A percentile compares a stretch with the other conserved stretches of the same genome.
phyloP scores from a whole-genome alignment of 164 flowering plant species.

The Tetrastigma voinierianum region DNA sequence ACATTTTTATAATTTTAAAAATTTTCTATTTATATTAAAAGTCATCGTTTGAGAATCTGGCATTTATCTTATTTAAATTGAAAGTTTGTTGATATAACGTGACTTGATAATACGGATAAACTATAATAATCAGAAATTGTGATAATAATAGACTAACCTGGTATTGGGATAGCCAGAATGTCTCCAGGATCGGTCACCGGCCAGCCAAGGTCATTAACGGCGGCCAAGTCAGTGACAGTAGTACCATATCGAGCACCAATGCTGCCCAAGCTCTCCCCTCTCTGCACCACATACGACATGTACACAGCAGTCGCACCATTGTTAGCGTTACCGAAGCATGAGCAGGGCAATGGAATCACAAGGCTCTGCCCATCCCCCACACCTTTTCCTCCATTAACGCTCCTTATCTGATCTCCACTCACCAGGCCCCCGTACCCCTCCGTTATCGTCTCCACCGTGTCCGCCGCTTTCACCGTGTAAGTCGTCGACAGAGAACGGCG shows the following conservation, averaged over 20 bases:
- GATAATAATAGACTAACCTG: slow-evolving; percentile 18
- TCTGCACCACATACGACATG: slow-evolving; percentile 27
- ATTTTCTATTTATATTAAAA: too few species aligned
- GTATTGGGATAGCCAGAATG: slow-evolving; percentile 26
- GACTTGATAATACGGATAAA: too few species aligned
- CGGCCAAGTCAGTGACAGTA: slow-evolving; percentile 19
- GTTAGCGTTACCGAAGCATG: slow-evolving; percentile 22
- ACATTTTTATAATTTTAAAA: too few species aligned
- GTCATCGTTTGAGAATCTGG: too few species aligned
- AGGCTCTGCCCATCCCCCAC: slow-evolving; percentile 12
- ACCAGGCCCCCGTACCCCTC: slow-evolving; percentile 30
- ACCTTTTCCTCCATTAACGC: slow-evolving; percentile 7
- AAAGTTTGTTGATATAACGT: too few species aligned
- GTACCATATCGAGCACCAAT: slow-evolving; percentile 14
- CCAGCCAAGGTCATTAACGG: slow-evolving; percentile 17
- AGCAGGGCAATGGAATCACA: slow-evolving; percentile 27
- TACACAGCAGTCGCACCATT: slow-evolving; percentile 21
- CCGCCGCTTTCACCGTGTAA: slow-evolving; percentile 17
- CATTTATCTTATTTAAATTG: too few species aligned
- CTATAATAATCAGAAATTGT: background rate
- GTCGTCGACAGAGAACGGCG: slow-evolving; percentile 17
- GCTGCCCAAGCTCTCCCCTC: slow-evolving; percentile 23
- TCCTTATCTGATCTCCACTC: slow-evolving; percentile 23
- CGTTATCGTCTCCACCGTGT: slow-evolving; percentile 23
- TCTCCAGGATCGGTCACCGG: slow-evolving; percentile 21